These are phyloP conservation scores for Passiflora organensis DNA, from an alignment of 345 rosid species.

Conservation along the genomic window DNA sequence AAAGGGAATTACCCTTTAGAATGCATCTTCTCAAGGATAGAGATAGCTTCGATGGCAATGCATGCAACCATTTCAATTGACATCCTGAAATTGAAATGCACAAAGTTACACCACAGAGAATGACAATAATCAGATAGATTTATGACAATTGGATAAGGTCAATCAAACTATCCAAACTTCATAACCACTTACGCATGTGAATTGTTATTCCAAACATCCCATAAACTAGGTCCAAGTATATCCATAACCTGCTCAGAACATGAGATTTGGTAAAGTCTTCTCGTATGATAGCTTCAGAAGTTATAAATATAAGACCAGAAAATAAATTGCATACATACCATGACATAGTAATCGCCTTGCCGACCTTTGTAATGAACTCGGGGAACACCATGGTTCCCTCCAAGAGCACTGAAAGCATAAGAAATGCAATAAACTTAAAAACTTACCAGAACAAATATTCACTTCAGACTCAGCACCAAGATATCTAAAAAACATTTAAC, in stretches of 20 bases:
- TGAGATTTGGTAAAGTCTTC: neutral
- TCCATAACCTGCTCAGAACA: slow-evolving; percentile 70
- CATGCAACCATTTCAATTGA: slow-evolving; percentile 85
- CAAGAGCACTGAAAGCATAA: slow-evolving; percentile 49
- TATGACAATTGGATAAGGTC: neutral
- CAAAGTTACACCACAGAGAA: no score
- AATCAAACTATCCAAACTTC: neutral
- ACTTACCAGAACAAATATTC: neutral
- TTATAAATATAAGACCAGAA: neutral
- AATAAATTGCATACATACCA: slow-evolving; percentile 40
- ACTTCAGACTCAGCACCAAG: neutral
- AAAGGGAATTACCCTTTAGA: slow-evolving; percentile 59
- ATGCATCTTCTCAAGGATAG: slow-evolving; percentile 86
- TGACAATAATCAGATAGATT: neutral
- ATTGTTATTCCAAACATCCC: slow-evolving; percentile 80
- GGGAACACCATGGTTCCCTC: slow-evolving; percentile 84
- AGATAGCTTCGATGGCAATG: slow-evolving; percentile 85
- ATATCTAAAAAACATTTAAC: neutral
- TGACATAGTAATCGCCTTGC: slow-evolving; percentile 76
- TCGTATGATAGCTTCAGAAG: neutral
- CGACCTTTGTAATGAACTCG: slow-evolving; percentile 78
- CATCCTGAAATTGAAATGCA: slow-evolving; percentile 52
- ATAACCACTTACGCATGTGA: slow-evolving; percentile 47
- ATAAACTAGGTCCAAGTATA: slow-evolving; percentile 81
- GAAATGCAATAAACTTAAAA: neutral